phyloP scores from a whole-genome alignment of 2,329 filamentous ascomycete genomes.

The Ophiostoma ulmi region DNA sequence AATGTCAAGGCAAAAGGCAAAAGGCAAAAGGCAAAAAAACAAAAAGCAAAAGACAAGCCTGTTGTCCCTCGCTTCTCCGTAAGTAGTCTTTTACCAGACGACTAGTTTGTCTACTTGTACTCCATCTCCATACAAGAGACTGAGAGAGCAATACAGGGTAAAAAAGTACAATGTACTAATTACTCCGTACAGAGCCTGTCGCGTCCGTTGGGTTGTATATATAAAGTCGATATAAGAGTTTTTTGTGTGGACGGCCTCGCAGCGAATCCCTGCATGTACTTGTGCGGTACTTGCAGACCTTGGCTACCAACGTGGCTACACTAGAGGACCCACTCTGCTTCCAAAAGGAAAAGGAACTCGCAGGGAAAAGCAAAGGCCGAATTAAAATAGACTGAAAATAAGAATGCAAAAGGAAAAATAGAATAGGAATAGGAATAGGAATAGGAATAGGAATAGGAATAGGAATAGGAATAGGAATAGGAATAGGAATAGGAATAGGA shows the following conservation, averaged over 20 bases:
- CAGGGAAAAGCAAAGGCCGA: neutral
- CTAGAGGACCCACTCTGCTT: neutral
- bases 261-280: neutral
- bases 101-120: neutral
- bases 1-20: no score
- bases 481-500: neutral
- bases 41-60: no score
- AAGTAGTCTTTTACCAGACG: no score
- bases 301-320: constrained; percentile 8
- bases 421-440: no score
- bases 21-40: no score
- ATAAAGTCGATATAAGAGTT: constrained; percentile 16
- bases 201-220: neutral
- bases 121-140: neutral
- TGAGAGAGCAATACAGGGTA: neutral
- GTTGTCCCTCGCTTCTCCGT: no score
- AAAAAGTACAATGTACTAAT: neutral
- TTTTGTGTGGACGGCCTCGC: neutral
- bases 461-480: neutral
- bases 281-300: constrained; percentile 3
- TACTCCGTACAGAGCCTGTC: neutral
- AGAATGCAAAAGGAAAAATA: neutral
- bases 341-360: neutral
- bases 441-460: neutral
- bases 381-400: neutral